Base-by-base conservation (phyloP, 2,329 filamentous ascomycete genomes). In the Ploettnerulaceae sp. region DNA sequence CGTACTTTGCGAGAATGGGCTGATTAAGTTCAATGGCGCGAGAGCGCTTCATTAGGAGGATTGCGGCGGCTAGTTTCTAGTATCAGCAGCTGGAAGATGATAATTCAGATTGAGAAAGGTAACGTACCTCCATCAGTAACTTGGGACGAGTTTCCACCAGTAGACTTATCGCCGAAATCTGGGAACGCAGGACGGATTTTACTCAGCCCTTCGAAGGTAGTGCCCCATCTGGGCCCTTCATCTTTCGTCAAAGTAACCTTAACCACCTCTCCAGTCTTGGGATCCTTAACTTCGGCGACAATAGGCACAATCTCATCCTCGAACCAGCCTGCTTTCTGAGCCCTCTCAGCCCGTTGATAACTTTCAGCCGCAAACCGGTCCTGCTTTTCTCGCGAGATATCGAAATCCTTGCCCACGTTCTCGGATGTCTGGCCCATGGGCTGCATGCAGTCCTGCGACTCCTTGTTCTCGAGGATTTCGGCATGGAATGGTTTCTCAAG, bases 401-500 rank as follows among this genome's bases (percentile, higher is more conserved):
- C 79, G 67, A 97, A 97, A 70, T 97, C 93, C 38, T 81, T 81
- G 59, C 84, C 89, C 21, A 98, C 89, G 65, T 97, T 97, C 74
- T 98, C 93, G 49, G 85, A 91, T 2, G 93, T 98, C 79, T 95
- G 94, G 17, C 93, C 93, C 93, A 98, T 98, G 57, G 91, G 86
- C 75, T 89, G 80, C 80, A 91, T 80, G 75, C 89, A 93, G 71
- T 97, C 91, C 36, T 69, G 69, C 0, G 89, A 79, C 64, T 96
- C 88, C 65, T 89, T 84, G 70, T 85, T 61, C 75, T 71, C 58
- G 71, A 87, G 71, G 50, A 97, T 81, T 53, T 84, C 81, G 55
- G 84, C 81, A 66, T 89, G 82, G 69, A 96, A 93, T 3, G 86
- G 82, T 53, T 79, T 68, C 34, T 82, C 79, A 28, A 89, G 74